Evolutionary conservation across 2,329 filamentous ascomycete genomes (phyloP), one percentile per base, ranked within the genome.

Genomic region (Sporothrix pallida): DNA sequence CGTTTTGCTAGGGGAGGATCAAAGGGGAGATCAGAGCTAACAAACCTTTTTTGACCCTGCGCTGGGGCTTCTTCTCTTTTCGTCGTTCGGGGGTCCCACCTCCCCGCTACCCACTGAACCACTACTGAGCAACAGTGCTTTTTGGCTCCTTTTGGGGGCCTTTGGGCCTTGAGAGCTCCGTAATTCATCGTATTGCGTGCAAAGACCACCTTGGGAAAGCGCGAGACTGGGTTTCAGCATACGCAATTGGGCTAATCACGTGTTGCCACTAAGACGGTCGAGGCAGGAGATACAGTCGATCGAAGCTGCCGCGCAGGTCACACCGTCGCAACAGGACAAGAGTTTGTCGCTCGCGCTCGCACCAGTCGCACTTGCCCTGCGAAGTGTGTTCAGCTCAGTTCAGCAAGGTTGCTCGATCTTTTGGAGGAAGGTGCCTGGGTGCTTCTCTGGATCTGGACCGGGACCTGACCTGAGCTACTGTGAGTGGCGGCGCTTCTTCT

Each of bases 281-380:
- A 46, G 60, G 23, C 46, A 52, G 65, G 65, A 68, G 65, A 17
- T 37, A n/a, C 23, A 68, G 65, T 37, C 42, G 65, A 68, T 68
- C 65, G 46, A 6, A 31, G 42, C 62, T 46, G 42, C 60, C 62
- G 62, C 42, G 42, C 23, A 62, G 37, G 46, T 37, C 31, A 37
- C 31, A 37, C 31, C 31, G 31, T 37, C 31, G 31, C 31, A 37
- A 37, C 31, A 37, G 31, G 31, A 37, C 31, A 37, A 37, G 31
- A 37, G 31, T 37, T 37, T 37, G 31, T 37, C 31, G 31, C 8
- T 68, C 13, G 15, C 20, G 6, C n/a, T 48, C 17, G 46, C 46
- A 48, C 37, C 60, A n/a, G 44, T 67, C 63, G 63, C 63, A 26
- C 23, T 37, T 68, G 65, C 23, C 17, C n/a, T 37, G 31, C 31